Base-by-base conservation (phyloP, 163 green algal genomes). In the Scenedesmus sp. region DNA sequence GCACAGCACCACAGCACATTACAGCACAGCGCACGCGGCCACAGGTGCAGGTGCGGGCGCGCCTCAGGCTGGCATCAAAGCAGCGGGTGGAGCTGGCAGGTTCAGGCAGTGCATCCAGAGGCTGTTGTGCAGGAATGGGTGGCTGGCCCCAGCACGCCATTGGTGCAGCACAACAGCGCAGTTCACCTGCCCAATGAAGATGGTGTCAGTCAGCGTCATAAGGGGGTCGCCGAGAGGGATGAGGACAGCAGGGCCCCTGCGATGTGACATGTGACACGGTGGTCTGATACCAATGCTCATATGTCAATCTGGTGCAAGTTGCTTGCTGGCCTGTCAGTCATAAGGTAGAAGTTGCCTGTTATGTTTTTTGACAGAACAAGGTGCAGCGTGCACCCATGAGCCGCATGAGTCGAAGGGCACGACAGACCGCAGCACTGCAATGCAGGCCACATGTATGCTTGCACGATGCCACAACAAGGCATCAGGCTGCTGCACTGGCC, bases 191-290 rank as follows among this genome's bases (percentile, higher is more conserved):
- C 96, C 96, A 13, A 98, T 92, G 72, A 89, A 95, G 1, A 98
- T 73, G 0, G 95, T 97, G 87, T 98, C 96, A 15, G 96, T 94
- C 16, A 98, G 89, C 26, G 73, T 92, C 96, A 98, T 98, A 18
- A 98, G 86, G 5, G 96, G 96, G 65, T 98, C 96, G 20, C 93
- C 95, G 30, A 98, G 80, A 0, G 95, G 95, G 15, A 97, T 94
- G 43, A 95, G 53, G 0, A 96, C 65, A 0, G 94, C 94, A 13
- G 95, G 95, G 0, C 88, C 84, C 65, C 72, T 49, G 72, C 72
- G 49, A n/a, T 16, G 15, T 1, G 5, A 81, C 68, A 81, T 30
- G 72, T 46, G 0, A 30, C 0, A 81, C 3, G 26, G 10, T 46
- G 18, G 68, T 16, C 49, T 81, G 35, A 81, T 35, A 49, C 16